Percentiles rank a stretch among this genome's conserved stretches.
These are phyloP conservation scores for Penicillium decumbens DNA, from an alignment of 2,329 filamentous ascomycete species.

Conservation along the genomic window DNA sequence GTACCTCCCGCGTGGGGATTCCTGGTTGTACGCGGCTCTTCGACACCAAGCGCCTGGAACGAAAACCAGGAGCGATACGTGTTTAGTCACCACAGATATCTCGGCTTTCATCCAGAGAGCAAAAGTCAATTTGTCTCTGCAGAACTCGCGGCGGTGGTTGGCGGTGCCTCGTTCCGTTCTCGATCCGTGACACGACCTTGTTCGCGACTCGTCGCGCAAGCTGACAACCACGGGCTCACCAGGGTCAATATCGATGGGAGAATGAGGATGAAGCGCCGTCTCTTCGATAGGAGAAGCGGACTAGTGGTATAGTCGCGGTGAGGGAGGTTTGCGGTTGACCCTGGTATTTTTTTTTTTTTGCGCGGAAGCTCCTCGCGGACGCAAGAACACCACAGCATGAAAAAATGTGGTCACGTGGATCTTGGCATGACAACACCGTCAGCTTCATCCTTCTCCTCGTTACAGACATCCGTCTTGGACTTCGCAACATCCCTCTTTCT, in stretches of 20 bases:
- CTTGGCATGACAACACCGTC: constrained; percentile 5
- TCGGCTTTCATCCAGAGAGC: neutral
- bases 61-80: neutral
- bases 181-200: constrained; percentile 18
- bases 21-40: constrained; percentile 1
- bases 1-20: constrained; percentile 3
- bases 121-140: constrained; percentile 9
- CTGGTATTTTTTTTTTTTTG: constrained; percentile 3
- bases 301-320: neutral
- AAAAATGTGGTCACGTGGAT: constrained; percentile 13
- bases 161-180: constrained; percentile 12
- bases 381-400: constrained; percentile 9
- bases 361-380: constrained; percentile 5
- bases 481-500: neutral
- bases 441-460: neutral
- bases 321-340: constrained; percentile 2
- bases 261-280: neutral
- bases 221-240: constrained; percentile 4
- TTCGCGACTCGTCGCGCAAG: constrained; percentile 21
- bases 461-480: neutral
- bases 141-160: constrained; percentile 2
- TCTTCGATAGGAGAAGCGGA: constrained; percentile 2
- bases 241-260: constrained; percentile 1
- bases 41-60: neutral
- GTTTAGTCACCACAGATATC: neutral